Percentiles rank a stretch among this genome's conserved stretches.
Conservation (phyloP, 495 filamentous ascomycete genomes). For the Trichoderma orchidacearum region DNA sequence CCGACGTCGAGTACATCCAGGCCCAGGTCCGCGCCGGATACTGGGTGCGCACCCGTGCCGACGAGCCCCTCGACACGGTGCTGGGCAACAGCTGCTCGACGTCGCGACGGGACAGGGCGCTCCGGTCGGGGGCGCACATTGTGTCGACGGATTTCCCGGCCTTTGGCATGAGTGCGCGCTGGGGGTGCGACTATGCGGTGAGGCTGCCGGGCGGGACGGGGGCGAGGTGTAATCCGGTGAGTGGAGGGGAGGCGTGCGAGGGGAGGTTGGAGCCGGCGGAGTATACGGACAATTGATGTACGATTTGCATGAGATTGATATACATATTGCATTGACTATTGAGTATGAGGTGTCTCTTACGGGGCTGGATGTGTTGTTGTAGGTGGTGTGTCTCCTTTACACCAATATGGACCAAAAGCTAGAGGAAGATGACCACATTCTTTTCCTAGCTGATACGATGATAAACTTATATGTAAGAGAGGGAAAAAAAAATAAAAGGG, state of each 20-base stretch:
- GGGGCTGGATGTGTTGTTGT: too few relatives aligned
- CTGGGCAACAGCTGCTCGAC: constrained; percentile 5
- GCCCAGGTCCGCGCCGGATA: constrained; percentile 14
- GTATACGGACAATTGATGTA: constrained; percentile 3
- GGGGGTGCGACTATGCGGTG: constrained; percentile 7
- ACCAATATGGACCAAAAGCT: too few relatives aligned
- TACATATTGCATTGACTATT: too few relatives aligned
- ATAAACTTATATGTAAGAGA: too few relatives aligned
- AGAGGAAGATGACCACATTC: too few relatives aligned
- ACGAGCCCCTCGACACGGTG: constrained; percentile 13
- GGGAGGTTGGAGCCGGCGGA: constrained; percentile 3
- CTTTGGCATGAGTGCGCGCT: constrained; percentile 7
- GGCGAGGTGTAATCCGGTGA: constrained; percentile 8
- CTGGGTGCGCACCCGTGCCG: constrained; percentile 16
- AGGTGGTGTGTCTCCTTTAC: too few relatives aligned
- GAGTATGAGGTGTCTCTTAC: neutral
- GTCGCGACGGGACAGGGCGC: constrained; percentile 5
- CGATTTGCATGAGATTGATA: too few relatives aligned
- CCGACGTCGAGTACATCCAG: constrained; percentile 11
- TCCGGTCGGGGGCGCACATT: constrained; percentile 9
- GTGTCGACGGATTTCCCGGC: constrained; percentile 9
- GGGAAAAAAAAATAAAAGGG: too few relatives aligned
- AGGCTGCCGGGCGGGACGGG: constrained; percentile 6
- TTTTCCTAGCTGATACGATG: too few relatives aligned
- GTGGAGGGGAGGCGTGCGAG: neutral